phyloP scores from a whole-genome alignment of 108 stramenopile genomes.

The Chaetoceros tenuissimus region DNA sequence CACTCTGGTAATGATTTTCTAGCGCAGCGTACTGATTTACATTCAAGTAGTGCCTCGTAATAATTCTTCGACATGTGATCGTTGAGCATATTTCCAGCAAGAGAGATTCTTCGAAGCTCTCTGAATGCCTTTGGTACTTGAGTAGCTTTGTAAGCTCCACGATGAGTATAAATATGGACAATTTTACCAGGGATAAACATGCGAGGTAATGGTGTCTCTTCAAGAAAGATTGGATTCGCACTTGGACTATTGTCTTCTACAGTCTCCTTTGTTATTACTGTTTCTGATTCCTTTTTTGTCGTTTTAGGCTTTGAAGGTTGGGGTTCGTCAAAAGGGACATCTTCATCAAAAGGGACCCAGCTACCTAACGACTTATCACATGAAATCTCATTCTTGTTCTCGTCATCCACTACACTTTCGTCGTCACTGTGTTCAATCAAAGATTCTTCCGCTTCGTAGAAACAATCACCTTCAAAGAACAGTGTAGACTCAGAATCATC shows the following conservation, averaged over 20 bases:
- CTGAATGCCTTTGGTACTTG: conserved; percentile 73
- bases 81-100: conserved; percentile 86
- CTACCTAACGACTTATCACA: conserved; percentile 27
- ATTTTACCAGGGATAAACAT: conserved; percentile 91
- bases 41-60: conserved; percentile 85
- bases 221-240: conserved; percentile 57
- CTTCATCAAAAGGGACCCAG: not conserved
- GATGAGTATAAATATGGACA: conserved; percentile 86
- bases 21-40: conserved; percentile 63
- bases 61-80: conserved; percentile 80
- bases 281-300: not conserved
- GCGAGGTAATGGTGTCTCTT: conserved; percentile 81
- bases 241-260: conserved; percentile 6
- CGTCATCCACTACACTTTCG: conserved; percentile 26
- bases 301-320: conserved; percentile 10
- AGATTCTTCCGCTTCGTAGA: conserved; percentile 59
- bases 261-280: conserved; percentile 11
- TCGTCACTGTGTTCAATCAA: conserved; percentile 49
- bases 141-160: conserved; percentile 78
- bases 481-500: conserved; percentile 10
- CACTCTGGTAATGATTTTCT: conserved; percentile 67
- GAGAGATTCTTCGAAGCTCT: conserved; percentile 66
- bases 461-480: conserved; percentile 66
- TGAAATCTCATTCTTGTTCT: conserved; percentile 4
- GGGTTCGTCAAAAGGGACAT: conserved; percentile 38